Conservation (phyloP, 1,139 yeast species). For the Suhomyces bolitotheri region DNA sequence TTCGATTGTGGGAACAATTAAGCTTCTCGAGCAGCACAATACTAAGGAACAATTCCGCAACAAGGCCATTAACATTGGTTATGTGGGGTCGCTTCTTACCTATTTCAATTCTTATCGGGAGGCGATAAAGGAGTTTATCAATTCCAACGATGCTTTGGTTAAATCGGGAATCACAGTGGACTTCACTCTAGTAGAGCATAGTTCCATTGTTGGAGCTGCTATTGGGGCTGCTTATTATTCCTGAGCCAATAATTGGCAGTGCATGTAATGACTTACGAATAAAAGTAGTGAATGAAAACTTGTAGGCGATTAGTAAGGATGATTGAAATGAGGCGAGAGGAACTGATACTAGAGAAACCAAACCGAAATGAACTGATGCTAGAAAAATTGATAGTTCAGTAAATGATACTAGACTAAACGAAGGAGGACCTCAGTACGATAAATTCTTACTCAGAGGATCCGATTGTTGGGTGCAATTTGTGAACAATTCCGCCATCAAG, state of each 20-base stretch:
- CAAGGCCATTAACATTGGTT: conserved; percentile 37
- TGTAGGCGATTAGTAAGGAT: neutral
- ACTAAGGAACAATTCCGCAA: conserved; percentile 17
- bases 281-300: neutral
- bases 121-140: conserved; percentile 31
- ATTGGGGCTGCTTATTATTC: conserved; percentile 46
- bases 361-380: too few species aligned
- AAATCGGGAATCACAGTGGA: conserved; percentile 33
- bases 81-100: conserved; percentile 45
- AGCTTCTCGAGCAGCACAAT: conserved; percentile 36
- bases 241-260: neutral
- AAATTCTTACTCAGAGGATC: too few species aligned
- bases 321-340: too few species aligned
- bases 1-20: conserved; percentile 36
- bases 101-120: conserved; percentile 39
- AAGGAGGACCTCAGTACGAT: too few species aligned
- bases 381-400: too few species aligned
- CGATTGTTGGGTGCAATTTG: too few species aligned
- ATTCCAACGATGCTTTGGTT: conserved; percentile 29
- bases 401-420: too few species aligned
- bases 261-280: neutral
- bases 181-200: conserved; percentile 41
- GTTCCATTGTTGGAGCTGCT: conserved; percentile 51
- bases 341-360: too few species aligned
- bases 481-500: too few species aligned